Percentiles rank a stretch among this genome's conserved stretches.
phyloP scores from a whole-genome alignment of 495 filamentous ascomycete genomes.

The Penicillium ucsense region DNA sequence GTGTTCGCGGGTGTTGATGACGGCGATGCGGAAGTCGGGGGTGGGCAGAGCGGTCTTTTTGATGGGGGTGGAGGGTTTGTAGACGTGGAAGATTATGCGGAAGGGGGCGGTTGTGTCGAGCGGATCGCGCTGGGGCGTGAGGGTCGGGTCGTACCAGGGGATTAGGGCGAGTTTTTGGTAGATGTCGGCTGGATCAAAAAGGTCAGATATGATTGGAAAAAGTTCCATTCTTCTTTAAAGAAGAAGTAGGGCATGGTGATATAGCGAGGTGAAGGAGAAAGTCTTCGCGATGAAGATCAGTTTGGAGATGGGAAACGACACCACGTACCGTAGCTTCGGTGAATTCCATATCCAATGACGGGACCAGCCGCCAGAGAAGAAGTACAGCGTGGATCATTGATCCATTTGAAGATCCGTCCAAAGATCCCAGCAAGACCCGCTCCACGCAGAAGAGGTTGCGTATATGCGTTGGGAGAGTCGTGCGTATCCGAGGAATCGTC shows the following conservation, averaged over 20 bases:
- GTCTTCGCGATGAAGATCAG: too few species aligned
- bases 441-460: slow-evolving; percentile 9
- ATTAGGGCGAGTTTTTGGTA: slow-evolving; percentile 70
- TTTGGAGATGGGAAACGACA: too few species aligned
- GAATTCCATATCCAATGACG: slow-evolving; percentile 63
- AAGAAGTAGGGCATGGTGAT: background rate
- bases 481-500: background rate
- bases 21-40: slow-evolving; percentile 75
- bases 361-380: slow-evolving; percentile 47
- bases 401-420: slow-evolving; percentile 24
- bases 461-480: background rate
- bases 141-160: slow-evolving; percentile 56
- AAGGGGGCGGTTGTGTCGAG: slow-evolving; percentile 41
- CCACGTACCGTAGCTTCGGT: slow-evolving; percentile 57
- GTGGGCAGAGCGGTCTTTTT: slow-evolving; percentile 62
- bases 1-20: slow-evolving; percentile 61
- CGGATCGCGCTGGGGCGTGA: slow-evolving; percentile 7
- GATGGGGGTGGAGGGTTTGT: slow-evolving; percentile 65
- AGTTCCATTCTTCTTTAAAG: background rate
- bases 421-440: slow-evolving; percentile 27
- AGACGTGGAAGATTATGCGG: slow-evolving; percentile 64
- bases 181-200: slow-evolving; percentile 42
- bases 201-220: background rate
- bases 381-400: slow-evolving; percentile 18
- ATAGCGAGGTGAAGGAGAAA: too few species aligned